These are phyloP conservation scores for Naganishia sp. DNA, from an alignment of 1,284 basidiomycete genomes.

Conservation along the genomic window DNA sequence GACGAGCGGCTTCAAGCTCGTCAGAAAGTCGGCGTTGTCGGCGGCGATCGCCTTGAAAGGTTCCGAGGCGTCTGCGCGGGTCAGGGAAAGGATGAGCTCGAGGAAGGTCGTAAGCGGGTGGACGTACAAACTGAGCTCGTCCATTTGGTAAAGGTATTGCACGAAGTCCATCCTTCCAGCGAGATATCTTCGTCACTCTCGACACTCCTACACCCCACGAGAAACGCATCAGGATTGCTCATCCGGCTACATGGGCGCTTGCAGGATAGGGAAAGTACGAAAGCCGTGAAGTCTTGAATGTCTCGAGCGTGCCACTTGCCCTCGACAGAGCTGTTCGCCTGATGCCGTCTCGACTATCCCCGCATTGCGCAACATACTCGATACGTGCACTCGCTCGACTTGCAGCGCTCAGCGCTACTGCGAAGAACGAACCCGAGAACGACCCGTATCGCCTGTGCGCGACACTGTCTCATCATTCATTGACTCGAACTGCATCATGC, in stretches of 20 bases:
- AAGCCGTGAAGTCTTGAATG: no score
- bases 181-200: constrained; percentile 78
- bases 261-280: not conserved
- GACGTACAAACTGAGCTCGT: constrained; percentile 28
- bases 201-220: constrained; percentile 58
- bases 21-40: constrained; percentile 66
- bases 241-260: not conserved
- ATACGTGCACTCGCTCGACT: no score
- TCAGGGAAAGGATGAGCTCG: not conserved
- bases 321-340: no score
- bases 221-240: not conserved
- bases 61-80: constrained; percentile 37
- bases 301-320: no score
- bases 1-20: constrained; percentile 64
- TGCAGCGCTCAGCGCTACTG: no score
- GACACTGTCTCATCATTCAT: no score
- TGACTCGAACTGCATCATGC: no score
- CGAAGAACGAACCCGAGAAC: no score
- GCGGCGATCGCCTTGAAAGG: constrained; percentile 64
- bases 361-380: no score
- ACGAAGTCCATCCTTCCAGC: constrained; percentile 80
- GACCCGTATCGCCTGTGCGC: no score
- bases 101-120: not conserved
- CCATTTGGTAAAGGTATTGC: constrained; percentile 57
- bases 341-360: no score